Conservation (phyloP, 2,329 filamentous ascomycete species). For the Podosphaera aphanis region DNA sequence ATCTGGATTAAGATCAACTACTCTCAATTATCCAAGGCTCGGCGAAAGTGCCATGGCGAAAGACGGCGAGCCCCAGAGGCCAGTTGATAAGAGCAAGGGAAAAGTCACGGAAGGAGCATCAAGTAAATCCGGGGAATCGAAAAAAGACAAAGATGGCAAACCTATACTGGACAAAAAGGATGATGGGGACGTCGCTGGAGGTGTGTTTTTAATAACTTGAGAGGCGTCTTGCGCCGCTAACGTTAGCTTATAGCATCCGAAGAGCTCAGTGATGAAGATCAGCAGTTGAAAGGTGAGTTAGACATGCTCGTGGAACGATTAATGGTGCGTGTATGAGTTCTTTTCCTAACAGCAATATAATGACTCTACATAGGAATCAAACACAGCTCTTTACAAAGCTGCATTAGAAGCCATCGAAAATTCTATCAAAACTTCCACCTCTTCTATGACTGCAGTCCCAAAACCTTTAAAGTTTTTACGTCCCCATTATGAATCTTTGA, state of each 20-base stretch:
- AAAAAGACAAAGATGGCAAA: conserved; percentile 49
- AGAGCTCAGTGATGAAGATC: conserved; percentile 92
- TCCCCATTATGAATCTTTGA: conserved; percentile 82
- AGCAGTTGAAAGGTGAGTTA: conserved; percentile 92
- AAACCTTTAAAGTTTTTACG: conserved; percentile 95
- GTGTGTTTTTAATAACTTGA: conserved; percentile 13
- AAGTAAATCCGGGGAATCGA: conserved; percentile 33
- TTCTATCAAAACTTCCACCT: conserved; percentile 97
- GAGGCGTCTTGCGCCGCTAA: conserved; percentile 15
- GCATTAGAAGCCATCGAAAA: conserved; percentile 91
- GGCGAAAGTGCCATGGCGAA: conserved; percentile 47
- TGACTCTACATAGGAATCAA: conserved; percentile 40
- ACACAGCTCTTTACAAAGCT: conserved; percentile 70
- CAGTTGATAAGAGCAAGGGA: conserved; percentile 85
- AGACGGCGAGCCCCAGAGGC: conserved; percentile 66
- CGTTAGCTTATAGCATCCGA: conserved; percentile 28
- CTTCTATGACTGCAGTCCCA: conserved; percentile 96
- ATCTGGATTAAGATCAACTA: background rate
- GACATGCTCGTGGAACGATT: conserved; percentile 95
- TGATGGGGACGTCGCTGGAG: conserved; percentile 32
- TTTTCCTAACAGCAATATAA: background rate
- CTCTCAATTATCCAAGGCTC: background rate
- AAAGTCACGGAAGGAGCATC: conserved; percentile 51
- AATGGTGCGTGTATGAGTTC: conserved; percentile 33
- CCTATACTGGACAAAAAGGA: conserved; percentile 48